Conservation (phyloP, 129 eudicot genomes). For the Pulicaria dysenterica region DNA sequence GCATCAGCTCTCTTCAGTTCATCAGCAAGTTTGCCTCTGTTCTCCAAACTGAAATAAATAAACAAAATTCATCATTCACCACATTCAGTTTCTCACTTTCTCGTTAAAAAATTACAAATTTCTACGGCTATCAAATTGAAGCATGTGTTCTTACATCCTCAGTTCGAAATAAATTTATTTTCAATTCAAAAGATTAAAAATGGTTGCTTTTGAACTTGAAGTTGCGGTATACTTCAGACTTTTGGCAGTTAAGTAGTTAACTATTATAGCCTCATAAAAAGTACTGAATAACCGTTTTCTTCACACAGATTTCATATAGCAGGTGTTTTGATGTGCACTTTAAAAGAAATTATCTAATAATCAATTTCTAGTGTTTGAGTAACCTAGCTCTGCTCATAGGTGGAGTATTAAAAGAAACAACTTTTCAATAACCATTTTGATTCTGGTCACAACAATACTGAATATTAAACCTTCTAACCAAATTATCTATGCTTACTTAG, state of each 20-base stretch:
- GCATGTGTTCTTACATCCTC: background rate
- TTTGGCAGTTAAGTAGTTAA: too few relatives aligned
- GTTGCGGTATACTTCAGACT: too few relatives aligned
- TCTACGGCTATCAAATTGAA: background rate
- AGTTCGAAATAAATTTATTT: background rate
- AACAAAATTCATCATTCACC: background rate
- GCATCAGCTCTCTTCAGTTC: conserved; percentile 89
- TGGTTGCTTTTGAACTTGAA: background rate
- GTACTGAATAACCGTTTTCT: too few relatives aligned
- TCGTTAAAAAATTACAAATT: background rate
- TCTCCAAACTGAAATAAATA: conserved; percentile 62
- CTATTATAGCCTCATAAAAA: too few relatives aligned
- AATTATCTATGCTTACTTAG: background rate
- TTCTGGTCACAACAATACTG: background rate
- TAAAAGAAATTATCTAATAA: background rate
- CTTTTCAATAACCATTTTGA: background rate
- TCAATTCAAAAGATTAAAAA: background rate
- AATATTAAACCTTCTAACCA: background rate
- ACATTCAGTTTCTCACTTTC: background rate
- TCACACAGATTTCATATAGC: background rate
- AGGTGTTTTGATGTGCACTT: background rate
- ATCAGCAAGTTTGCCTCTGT: conserved; percentile 64
- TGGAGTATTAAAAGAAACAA: background rate
- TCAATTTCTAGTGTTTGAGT: background rate
- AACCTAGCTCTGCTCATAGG: background rate